A percentile compares a stretch with the other conserved stretches of the same genome.
Conservation (phyloP, 257 asterid species). For the Fraxinus cuspidata region DNA sequence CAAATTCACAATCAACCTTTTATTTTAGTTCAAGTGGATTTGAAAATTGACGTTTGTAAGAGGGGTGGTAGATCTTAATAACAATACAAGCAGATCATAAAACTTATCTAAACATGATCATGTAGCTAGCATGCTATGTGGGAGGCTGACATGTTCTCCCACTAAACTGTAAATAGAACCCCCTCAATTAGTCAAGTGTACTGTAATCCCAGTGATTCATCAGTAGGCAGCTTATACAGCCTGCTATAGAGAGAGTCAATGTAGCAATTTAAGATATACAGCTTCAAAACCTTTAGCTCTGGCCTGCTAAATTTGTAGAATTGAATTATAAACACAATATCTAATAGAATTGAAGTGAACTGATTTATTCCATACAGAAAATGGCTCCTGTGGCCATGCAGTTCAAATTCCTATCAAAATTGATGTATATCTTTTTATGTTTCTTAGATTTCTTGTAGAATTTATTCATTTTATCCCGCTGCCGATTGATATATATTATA, state of each 20-base stretch:
- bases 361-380: constrained; percentile 4
- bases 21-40: background rate
- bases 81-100: background rate
- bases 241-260: background rate
- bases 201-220: background rate
- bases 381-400: constrained; percentile 5
- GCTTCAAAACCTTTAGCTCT: background rate
- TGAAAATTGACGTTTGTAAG: background rate
- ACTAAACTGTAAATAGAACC: background rate
- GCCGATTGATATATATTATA: constrained; percentile 19
- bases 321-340: background rate
- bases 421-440: constrained; percentile 7
- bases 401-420: background rate
- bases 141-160: background rate
- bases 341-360: constrained; percentile 3
- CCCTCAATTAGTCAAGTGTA: background rate
- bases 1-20: background rate
- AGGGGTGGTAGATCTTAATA: background rate
- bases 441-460: background rate
- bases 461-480: constrained; percentile 17
- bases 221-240: background rate
- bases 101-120: background rate
- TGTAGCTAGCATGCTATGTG: background rate
- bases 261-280: background rate
- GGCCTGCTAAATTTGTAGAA: background rate